phyloP scores from a whole-genome alignment of 495 filamentous ascomycete species.

The Xylaria castorea region DNA sequence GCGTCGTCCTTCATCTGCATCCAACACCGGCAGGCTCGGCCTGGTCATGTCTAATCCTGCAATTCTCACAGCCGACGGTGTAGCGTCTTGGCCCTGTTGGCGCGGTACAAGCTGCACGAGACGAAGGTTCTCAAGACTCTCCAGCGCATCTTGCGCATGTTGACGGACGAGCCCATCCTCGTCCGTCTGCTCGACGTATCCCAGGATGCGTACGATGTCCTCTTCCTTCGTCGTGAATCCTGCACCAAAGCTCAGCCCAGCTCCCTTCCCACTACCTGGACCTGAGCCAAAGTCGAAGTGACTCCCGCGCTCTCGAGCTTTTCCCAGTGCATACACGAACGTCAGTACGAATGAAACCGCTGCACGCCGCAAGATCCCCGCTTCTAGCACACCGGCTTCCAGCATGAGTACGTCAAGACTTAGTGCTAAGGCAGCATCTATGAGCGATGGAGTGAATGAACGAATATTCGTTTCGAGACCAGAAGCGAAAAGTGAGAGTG shows the following conservation, averaged over 20 bases:
- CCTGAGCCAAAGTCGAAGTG: slow-evolving; percentile 59
- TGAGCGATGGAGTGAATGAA: slow-evolving; percentile 61
- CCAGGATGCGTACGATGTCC: slow-evolving; percentile 67
- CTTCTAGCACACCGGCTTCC: slow-evolving; percentile 63
- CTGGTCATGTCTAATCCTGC: slow-evolving; percentile 51
- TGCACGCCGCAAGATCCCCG: slow-evolving; percentile 75
- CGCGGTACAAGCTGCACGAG: slow-evolving; percentile 56
- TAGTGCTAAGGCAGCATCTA: slow-evolving; percentile 69
- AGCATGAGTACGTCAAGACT: slow-evolving; percentile 69
- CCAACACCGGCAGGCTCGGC: slow-evolving; percentile 31
- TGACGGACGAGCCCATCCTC: slow-evolving; percentile 74
- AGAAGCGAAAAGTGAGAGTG: slow-evolving; percentile 72
- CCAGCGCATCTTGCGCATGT: slow-evolving; percentile 72
- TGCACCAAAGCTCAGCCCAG: slow-evolving; percentile 62
- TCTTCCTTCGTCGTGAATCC: slow-evolving; percentile 47
- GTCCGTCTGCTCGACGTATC: slow-evolving; percentile 71
- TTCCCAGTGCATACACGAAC: slow-evolving; percentile 69
- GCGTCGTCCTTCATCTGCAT: slow-evolving; percentile 20
- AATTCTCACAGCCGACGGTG: slow-evolving; percentile 43
- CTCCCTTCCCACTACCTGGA: neutral
- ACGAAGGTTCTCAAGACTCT: slow-evolving; percentile 75
- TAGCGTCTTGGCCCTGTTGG: slow-evolving; percentile 25
- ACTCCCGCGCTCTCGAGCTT: slow-evolving; percentile 57
- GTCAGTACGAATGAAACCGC: slow-evolving; percentile 73
- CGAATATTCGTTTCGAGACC: slow-evolving; percentile 71